Conservation (phyloP, 805 yeast species). For the Vanderwaltozyma tropicalis region DNA sequence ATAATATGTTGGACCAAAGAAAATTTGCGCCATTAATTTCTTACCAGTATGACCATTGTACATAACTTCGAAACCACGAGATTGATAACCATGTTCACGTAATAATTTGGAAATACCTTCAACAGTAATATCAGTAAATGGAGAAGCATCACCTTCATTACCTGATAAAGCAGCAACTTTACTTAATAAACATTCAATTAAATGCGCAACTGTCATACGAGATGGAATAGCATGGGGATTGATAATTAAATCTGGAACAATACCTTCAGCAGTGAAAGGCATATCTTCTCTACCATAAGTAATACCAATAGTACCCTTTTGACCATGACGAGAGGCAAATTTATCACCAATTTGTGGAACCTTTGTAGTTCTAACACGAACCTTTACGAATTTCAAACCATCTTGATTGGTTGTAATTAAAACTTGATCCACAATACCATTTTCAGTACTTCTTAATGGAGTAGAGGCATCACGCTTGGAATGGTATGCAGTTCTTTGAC, state of each 20-base stretch:
- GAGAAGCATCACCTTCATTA: conserved; percentile 98
- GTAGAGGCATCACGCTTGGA: conserved; percentile 98
- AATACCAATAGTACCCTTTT: conserved; percentile 99
- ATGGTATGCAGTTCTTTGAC: conserved; percentile 96
- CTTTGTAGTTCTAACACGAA: conserved; percentile 97
- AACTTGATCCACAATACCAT: conserved; percentile 97
- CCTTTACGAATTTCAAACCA: conserved; percentile 94
- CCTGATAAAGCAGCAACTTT: conserved; percentile 94
- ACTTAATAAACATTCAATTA: conserved; percentile 92
- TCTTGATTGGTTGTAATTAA: conserved; percentile 94
- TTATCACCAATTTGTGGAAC: conserved; percentile 98
- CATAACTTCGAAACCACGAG: conserved; percentile 98
- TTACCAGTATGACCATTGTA: conserved; percentile 98
- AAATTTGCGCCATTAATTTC: conserved; percentile 93
- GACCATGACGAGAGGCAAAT: conserved; percentile 99
- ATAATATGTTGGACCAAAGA: conserved; percentile 99
- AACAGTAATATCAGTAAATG: conserved; percentile 96
- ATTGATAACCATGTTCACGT: conserved; percentile 93
- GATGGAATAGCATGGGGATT: conserved; percentile 99
- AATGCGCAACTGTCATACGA: conserved; percentile 99
- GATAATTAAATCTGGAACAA: conserved; percentile 94
- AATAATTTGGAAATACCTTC: conserved; percentile 89
- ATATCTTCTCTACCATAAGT: conserved; percentile 97
- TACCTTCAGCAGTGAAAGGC: conserved; percentile 94
- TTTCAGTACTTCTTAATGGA: conserved; percentile 91